A percentile compares a stretch with the other conserved stretches of the same genome.
Conservation (phyloP, 306 rosid genomes). For the Arachis hypogaea region DNA sequence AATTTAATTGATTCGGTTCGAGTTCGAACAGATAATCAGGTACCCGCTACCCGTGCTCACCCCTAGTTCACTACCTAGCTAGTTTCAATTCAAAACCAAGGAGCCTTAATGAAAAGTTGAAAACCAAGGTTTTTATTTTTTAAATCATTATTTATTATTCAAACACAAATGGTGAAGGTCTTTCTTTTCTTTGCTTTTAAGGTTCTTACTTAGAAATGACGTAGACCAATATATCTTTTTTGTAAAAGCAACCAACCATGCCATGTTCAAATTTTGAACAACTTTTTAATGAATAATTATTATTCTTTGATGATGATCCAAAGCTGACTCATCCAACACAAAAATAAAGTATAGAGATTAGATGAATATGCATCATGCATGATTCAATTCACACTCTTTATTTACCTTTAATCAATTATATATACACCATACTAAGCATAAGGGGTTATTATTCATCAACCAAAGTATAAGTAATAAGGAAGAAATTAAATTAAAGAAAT, state of each 20-base stretch:
- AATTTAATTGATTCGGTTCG: too few relatives aligned
- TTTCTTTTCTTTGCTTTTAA: background rate
- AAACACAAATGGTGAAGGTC: background rate
- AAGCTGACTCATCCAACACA: conserved; percentile 41
- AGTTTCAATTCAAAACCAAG: too few relatives aligned
- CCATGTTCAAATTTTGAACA: conserved; percentile 24
- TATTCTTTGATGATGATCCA: conserved; percentile 37
- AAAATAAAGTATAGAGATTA: conserved; percentile 1
- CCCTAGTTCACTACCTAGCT: too few relatives aligned
- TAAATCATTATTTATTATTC: background rate
- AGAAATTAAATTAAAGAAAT: too few relatives aligned
- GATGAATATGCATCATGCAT: too few relatives aligned
- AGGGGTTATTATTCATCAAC: conserved; percentile 1
- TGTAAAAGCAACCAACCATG: conserved; percentile 43
- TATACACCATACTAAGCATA: background rate
- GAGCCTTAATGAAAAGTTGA: background rate
- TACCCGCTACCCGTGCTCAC: too few relatives aligned
- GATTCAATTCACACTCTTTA: background rate
- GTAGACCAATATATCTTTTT: conserved; percentile 28
- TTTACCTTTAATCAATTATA: conserved; percentile 18
- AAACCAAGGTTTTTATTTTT: background rate
- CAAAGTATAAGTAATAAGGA: background rate
- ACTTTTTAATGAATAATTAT: conserved; percentile 8
- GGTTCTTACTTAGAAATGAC: conserved; percentile 1
- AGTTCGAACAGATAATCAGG: too few relatives aligned